Evolutionary conservation across 805 yeast genomes (phyloP).

Genomic region (Vanderwaltozyma tropicalis): DNA sequence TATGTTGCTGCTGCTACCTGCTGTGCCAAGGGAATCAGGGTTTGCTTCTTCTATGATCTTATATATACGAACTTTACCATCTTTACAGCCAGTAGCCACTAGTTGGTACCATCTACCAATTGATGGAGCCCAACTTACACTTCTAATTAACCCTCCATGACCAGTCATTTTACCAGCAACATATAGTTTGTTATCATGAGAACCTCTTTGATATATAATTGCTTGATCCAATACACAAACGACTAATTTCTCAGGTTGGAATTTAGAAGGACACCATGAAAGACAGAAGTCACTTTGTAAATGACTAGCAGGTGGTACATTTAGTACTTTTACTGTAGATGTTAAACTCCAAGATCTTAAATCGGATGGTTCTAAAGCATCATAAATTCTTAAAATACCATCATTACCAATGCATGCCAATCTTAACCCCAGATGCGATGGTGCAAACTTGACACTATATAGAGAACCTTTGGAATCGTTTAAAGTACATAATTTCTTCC

Average conservation of each 20-base stretch:
- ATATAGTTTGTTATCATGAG: constrained; percentile 30
- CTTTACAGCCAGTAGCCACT: constrained; percentile 92
- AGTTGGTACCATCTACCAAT: constrained; percentile 85
- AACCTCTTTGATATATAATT: constrained; percentile 48
- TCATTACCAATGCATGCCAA: constrained; percentile 84
- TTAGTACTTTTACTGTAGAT: constrained; percentile 56
- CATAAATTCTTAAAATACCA: constrained; percentile 76
- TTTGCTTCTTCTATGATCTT: constrained; percentile 42
- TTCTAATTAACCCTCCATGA: constrained; percentile 76
- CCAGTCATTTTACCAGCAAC: constrained; percentile 64
- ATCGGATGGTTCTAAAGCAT: constrained; percentile 84
- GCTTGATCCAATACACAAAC: constrained; percentile 86
- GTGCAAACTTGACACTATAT: constrained; percentile 84
- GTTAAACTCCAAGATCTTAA: constrained; percentile 71
- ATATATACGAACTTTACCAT: constrained; percentile 82
- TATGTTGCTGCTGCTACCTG: neutral
- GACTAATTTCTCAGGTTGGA: constrained; percentile 67
- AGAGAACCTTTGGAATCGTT: constrained; percentile 85
- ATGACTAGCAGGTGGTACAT: constrained; percentile 65
- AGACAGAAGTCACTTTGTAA: constrained; percentile 77
- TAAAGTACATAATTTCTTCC: constrained; percentile 65
- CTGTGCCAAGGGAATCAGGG: neutral
- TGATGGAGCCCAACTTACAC: constrained; percentile 93
- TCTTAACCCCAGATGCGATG: constrained; percentile 69
- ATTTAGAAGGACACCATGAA: constrained; percentile 86